Evolutionary conservation across 169 alveolate species (phyloP), one percentile per base, ranked within the genome.

Genomic region (Amoebophrya sp.): DNA sequence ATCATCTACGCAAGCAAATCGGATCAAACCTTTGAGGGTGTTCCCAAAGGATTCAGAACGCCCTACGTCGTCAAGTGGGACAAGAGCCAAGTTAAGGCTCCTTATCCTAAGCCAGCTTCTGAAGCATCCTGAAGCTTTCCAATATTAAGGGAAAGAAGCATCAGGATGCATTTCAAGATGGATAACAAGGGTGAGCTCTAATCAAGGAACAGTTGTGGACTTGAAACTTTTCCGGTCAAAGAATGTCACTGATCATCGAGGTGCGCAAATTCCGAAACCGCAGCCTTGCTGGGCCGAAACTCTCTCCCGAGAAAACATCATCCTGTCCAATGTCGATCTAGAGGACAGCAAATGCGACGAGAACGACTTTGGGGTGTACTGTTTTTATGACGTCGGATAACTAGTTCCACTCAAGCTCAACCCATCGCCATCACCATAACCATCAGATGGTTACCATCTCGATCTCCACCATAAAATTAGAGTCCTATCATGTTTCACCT

Each of bases 201-300:
- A n/a, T n/a, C n/a, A n/a, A n/a, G 83, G 83, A 36, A 29, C 18
- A 36, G 83, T 65, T 29, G 83, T 65, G 33, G n/a, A 65, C 26
- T 36, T 65, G 39, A 36, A 65, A 18, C 83, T 65, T 18, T 65
- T 12, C 83, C 18, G 2, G 39, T 65, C 83, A 6, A 65, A 65
- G n/a, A 65, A 65, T 36, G n/a, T 65, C 83, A 65, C 83, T 10
- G 83, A 65, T 26, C 83, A 65, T 36, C 83, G 83, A 10, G 26
- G 26, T 10, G 83, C 12, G 36, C 12, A 6, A 36, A 65, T 65
- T 36, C 26, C 83, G 83, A 65, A 65, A 36, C 83, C 83, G 83
- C 83, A 65, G 33, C 83, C 83, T 6, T 65, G 83, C 26, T 65
- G 83, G 83, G 83, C 83, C 36, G 83, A 65, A 26, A 26, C 83